Evolutionary conservation across 2,329 filamentous ascomycete species (phyloP), one percentile per base, ranked within the genome.

Genomic region (Phialophora tarda): DNA sequence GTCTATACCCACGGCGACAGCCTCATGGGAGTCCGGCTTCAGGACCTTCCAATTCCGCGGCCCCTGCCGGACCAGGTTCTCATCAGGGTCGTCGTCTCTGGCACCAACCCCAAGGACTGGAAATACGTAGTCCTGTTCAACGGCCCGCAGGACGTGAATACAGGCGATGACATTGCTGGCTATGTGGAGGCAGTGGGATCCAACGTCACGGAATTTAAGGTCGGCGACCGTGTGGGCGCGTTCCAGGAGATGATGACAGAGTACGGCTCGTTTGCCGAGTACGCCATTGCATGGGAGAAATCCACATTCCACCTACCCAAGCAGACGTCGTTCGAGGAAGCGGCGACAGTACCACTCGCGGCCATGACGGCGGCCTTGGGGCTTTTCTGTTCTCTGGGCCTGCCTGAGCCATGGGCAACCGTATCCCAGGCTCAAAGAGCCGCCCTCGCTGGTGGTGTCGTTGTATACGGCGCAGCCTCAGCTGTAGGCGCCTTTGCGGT

Each of bases 401-500:
- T 72, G 7, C 69, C 71, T 11, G 44, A 65, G 34, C 66, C 67
- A 4, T 71, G 66, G 66, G 6, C 59, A 0, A 30, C 47, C 1
- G 48, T 17, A n/a, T 23, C 63, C 21, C 41, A 30, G 12, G 30
- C 17, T 30, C 24, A 30, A 21, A 21, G 38, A 3, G 11, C 17
- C 12, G 17, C 41, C 21, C 57, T 28, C 10, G 58, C 57, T 17
- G 63, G 66, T 11, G 66, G 78, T 1, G 75, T 82, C 14, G 74
- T 86, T 55, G 81, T 87, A 65, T 88, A 88, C 75, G 83, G 85
- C 26, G 84, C 81, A 0, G 79, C 84, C 0, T 82, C 82, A 0
- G 82, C 86, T 0, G 86, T 89, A 0, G 87, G 87, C 7, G 77
- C 83, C 4, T 89, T 85, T 71, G 83, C 82, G 0, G 76, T 89